Evolutionary conservation across 768 basidiomycete genomes (phyloP), one percentile per base, ranked within the genome.

Genomic region (Leccinellum luteum): DNA sequence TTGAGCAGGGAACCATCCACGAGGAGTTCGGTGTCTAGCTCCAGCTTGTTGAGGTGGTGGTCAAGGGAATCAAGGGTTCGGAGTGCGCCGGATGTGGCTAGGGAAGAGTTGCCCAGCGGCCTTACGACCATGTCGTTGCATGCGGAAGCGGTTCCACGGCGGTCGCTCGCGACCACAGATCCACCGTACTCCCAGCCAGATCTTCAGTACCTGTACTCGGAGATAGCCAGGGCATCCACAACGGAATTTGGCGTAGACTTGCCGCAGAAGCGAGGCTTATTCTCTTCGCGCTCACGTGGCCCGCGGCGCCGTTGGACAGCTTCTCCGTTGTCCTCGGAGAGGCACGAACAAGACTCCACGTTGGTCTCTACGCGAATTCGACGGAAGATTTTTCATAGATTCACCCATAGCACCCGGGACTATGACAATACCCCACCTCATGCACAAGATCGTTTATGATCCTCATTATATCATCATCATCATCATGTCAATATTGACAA

Each of bases 1-100:
- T 57, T 75, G 60, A 65, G 62, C 48, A 67, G 66, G 9, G 66
- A 64, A 27, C 51, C 65, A 23, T 74, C 72, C 32, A 56, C 63
- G 14, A 63, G 64, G 43, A 64, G 67, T 55, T 68, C 61, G 50
- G 72, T 60, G 51, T 69, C 70, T 25, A 66, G 60, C 57, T 67
- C 70, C 14, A 67, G 72, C 61, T 64, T 74, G 59, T 65, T 79
- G 56, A 78, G 64, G 61, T 81, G 81, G 66, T 86, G 81, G 82
- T 75, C 78, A 8, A 75, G 71, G 60, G 77, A 75, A 49, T 74
- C 80, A 27, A 75, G 84, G 56, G 77, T 77, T 50, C 80, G 79
- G 58, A 85, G 83, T 59, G 79, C 79, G 0, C 79, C 84, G 21
- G 79, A 81, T 38, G 75, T 75, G 13, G 74, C 75, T 30, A 56